Base-by-base conservation (phyloP, 108 stramenopile species). In the Stephanodiscus minutulus region DNA sequence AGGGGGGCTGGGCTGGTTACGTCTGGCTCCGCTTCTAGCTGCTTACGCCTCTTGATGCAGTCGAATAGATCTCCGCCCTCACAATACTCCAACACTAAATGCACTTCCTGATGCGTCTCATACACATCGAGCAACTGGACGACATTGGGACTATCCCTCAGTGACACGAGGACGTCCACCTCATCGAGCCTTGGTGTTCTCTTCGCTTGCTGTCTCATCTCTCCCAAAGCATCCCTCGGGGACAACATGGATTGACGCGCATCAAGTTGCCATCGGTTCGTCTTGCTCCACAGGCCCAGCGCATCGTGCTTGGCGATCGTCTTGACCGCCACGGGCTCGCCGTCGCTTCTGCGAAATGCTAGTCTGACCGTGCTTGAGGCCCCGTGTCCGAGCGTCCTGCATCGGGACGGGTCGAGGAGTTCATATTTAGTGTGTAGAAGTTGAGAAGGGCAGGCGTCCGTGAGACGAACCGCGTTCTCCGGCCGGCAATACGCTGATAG, bases 61-160 rank as follows among this genome's bases (percentile, higher is more conserved):
- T 89, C 86, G 55, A 90, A 95, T 21, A 95, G 79, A 43, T 95
- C 94, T 17, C 94, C 94, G n/a, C 96, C 94, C 46, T 66, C 67
- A 35, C 91, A 94, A 74, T 88, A 91, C 66, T 95, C 91, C 28
- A 91, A 76, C 27, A 97, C 91, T 25, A 97, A 64, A 33, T 92
- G 93, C 35, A 97, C 86, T 58, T 95, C 91, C 53, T 89, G 79
- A 62, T 94, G 81, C 21, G 89, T 86, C 65, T 94, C 93, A 68
- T 88, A 97, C 18, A 95, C 87, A 74, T 97, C 96, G 55, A 90
- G 67, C 28, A 95, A 72, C 13, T 79, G 78, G 24, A 93, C 73
- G 25, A 93, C 76, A 66, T 93, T 68, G 12, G 88, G 86, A 71
- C 79, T 77, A 64, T 77, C 77, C 44, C 72, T 28, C 0, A 94